Evolutionary conservation across 768 basidiomycete genomes (phyloP).

Genomic region (Psilocybe cyanescens): DNA sequence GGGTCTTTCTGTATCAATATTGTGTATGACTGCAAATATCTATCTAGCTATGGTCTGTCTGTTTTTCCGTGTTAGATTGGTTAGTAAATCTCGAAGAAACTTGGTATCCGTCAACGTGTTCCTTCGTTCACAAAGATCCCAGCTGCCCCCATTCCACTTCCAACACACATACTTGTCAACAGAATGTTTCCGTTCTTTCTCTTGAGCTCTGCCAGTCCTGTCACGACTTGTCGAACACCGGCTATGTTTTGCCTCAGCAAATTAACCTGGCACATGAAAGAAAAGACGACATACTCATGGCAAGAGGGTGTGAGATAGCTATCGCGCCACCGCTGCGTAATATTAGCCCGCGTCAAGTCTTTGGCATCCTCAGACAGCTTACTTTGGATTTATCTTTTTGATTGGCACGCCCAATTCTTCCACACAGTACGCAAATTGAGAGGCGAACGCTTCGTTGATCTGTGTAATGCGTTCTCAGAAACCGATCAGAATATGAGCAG

Average conservation of each 20-base stretch:
- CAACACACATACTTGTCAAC: slow-evolving; percentile 79
- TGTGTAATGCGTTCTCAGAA: slow-evolving; percentile 27
- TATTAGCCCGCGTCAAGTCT: slow-evolving; percentile 12
- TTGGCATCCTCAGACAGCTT: slow-evolving; percentile 29
- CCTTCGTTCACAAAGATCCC: slow-evolving; percentile 79
- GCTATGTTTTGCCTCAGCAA: slow-evolving; percentile 45
- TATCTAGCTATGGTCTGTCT: background rate
- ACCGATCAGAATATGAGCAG: background rate
- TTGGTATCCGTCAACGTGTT: slow-evolving; percentile 13
- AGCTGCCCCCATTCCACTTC: slow-evolving; percentile 90
- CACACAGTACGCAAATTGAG: slow-evolving; percentile 92
- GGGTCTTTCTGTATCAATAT: background rate
- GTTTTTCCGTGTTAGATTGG: background rate
- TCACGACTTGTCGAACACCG: slow-evolving; percentile 85
- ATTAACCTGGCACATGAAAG: background rate
- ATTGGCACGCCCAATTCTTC: slow-evolving; percentile 78
- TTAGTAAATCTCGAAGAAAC: background rate
- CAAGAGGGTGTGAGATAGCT: slow-evolving; percentile 80
- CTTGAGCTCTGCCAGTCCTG: slow-evolving; percentile 82
- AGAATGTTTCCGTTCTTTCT: slow-evolving; percentile 70
- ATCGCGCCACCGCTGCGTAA: slow-evolving; percentile 77
- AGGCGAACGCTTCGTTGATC: slow-evolving; percentile 93
- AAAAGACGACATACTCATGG: slow-evolving; percentile 68
- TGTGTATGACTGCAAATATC: background rate
- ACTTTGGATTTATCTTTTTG: slow-evolving; percentile 87